Percentiles rank a stretch among this genome's conserved stretches.
These are phyloP conservation scores for Sporisorium iseilematis-ciliati DNA, from an alignment of 1,284 basidiomycete genomes.

Conservation along the genomic window DNA sequence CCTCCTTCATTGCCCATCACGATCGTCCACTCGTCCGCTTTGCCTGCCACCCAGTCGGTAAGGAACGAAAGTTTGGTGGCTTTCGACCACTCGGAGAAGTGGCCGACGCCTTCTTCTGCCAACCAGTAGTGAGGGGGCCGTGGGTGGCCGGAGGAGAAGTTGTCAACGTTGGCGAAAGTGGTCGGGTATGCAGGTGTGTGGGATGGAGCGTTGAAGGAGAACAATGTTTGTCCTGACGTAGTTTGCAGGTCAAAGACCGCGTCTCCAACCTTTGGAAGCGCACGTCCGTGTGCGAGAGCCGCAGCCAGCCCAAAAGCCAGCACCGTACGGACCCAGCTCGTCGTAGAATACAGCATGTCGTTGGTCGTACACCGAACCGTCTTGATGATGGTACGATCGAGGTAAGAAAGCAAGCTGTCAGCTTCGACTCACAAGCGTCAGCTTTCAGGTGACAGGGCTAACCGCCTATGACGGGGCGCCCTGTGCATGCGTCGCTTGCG, in stretches of 20 bases:
- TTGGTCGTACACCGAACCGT: background rate
- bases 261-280: conserved; percentile 10
- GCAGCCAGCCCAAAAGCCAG: background rate
- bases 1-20: conserved; percentile 71
- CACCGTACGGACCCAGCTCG: background rate
- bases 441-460: too few species aligned
- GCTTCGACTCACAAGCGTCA: too few species aligned
- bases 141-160: conserved; percentile 5
- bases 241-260: conserved; percentile 19
- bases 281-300: conserved; percentile 14
- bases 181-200: background rate
- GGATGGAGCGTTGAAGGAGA: background rate
- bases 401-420: too few species aligned
- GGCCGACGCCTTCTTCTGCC: conserved; percentile 60
- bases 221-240: background rate
- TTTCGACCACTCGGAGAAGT: conserved; percentile 68
- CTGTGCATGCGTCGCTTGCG: background rate
- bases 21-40: conserved; percentile 66
- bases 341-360: too few species aligned
- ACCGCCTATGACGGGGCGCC: too few species aligned
- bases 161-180: background rate
- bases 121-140: conserved; percentile 41
- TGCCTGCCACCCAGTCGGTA: conserved; percentile 55
- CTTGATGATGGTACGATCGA: background rate
- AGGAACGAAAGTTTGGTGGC: conserved; percentile 65